Evolutionary conservation across 1,139 yeast species (phyloP), one percentile per base, ranked within the genome.

Genomic region (Kodamaea sp.): DNA sequence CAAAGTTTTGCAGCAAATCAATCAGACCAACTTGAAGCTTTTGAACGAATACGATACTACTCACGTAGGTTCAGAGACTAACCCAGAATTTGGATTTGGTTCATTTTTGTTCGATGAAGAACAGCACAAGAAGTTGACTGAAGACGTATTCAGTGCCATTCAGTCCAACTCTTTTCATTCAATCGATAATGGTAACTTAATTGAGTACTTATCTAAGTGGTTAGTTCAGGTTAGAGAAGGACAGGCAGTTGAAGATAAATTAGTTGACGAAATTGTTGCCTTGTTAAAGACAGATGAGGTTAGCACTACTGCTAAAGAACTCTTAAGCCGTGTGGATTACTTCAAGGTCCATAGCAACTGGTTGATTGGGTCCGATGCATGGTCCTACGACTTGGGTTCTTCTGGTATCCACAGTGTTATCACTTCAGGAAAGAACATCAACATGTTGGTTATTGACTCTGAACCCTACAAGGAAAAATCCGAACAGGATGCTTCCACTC

Each of bases 351-450:
- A 69, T 34, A 70, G 84, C 16, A 73, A 78, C 41, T 90, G 98
- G 98, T 69, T 90, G 43, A 71, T 92, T 43, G 97, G 97, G 15
- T 88, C 97, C 7, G 97, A 90, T 61, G 80, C 95, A 22, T 90
- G 98, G 97, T 77, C 96, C 14, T 89, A 83, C 56, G 97, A 90
- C 65, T 69, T 87, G 48, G 97, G 97, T 25, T 73, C 86, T 45
- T 84, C 96, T 8, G 96, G 97, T 58, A 85, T 90, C 34, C 97
- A 92, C 60, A 83, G 82, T 53, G 83, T 88, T 11, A 68, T 90
- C 31, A 66, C 89, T 22, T 81, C 92, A 0, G 83, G 83, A 29
- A 73, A 80, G 56, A 86, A 89, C 54, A 65, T 90, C 50, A 92
- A 92, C 59, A 76, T 90, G 78, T 76, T 90, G 54, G 72, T 92